Evolutionary conservation across 2,329 filamentous ascomycete species (phyloP).

Genomic region (Coniochaeta sp.): DNA sequence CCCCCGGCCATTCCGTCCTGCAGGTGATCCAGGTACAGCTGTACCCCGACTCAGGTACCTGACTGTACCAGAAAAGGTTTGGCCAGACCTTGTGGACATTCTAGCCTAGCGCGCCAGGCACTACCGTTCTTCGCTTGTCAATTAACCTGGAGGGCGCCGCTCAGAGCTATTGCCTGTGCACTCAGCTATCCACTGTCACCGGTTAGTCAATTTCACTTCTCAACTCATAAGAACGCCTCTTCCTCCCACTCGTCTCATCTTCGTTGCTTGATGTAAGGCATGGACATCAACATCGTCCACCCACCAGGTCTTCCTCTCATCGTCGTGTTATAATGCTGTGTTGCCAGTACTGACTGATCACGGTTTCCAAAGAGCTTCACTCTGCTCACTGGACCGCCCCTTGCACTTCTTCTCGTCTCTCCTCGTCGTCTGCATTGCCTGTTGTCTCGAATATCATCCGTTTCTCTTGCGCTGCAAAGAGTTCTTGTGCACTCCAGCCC

Average conservation of each 20-base stretch:
- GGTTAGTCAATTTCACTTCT: slow-evolving; percentile 1
- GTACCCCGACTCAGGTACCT: background rate
- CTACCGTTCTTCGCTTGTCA: background rate
- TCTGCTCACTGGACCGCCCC: background rate
- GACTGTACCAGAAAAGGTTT: background rate
- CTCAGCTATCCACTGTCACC: background rate
- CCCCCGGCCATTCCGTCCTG: background rate
- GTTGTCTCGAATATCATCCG: background rate
- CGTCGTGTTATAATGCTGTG: background rate
- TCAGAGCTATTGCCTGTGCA: background rate
- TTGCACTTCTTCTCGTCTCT: background rate
- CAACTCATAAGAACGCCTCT: slow-evolving; percentile 1
- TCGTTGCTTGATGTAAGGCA: background rate
- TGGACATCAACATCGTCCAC: background rate
- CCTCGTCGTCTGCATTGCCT: background rate
- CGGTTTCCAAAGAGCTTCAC: background rate
- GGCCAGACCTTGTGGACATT: background rate
- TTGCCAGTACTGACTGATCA: background rate
- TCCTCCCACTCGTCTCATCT: background rate
- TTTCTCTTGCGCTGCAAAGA: background rate
- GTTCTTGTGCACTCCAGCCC: background rate
- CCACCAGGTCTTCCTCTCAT: background rate
- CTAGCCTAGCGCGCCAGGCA: background rate
- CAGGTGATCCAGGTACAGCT: slow-evolving; percentile 2
- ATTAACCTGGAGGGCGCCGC: background rate